Base-by-base conservation (phyloP, 306 rosid genomes). In the Coriaria nepalensis region DNA sequence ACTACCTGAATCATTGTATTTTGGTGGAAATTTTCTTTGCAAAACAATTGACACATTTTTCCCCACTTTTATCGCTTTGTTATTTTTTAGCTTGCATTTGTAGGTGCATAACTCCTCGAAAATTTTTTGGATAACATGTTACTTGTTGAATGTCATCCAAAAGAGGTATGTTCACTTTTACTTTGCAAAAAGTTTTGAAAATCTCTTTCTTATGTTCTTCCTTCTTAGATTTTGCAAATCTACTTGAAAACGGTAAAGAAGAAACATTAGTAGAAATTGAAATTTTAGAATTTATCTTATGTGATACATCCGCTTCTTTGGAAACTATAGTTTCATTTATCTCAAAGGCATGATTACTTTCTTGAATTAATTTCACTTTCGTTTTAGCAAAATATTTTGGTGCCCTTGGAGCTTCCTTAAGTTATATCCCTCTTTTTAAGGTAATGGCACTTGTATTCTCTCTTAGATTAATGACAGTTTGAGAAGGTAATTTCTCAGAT, bases 1-100 rank as follows among this genome's bases (percentile, higher is more conserved):
- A 10, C 10, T 54, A 20, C 49, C 59, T 42, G 4, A 38, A n/a
- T 54, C 48, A 10, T 41, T 32, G 15, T 48, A 54, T 20, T 54
- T 54, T 0, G 15, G 38, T 6, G 59, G n/a, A 0, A 54, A 6
- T 10, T 42, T 32, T 15, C 9, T 40, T 32, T 54, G 12, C 0
- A 54, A 4, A 0, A 54, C 5, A 1, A 37, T 36, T 0, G 13
- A 39, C 0, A 53, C 47, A 20, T 39, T 39, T 33, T 39, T 37
- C 9, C 13, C 37, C 9, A 53, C 20, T 7, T 4, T 53, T 2
- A 53, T 13, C 47, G 2, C 29, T 9, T 53, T 37, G 40, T 9
- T 0, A 5, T 44, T 33, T 20, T 38, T 8, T 4, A 37, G 12
- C 11, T 52, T 52, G 0, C 57, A 7, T 36, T 11, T 15, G 6